Evolutionary conservation across 257 asterid species (phyloP), one percentile per base, ranked within the genome.

Genomic region (Ilex asprella): DNA sequence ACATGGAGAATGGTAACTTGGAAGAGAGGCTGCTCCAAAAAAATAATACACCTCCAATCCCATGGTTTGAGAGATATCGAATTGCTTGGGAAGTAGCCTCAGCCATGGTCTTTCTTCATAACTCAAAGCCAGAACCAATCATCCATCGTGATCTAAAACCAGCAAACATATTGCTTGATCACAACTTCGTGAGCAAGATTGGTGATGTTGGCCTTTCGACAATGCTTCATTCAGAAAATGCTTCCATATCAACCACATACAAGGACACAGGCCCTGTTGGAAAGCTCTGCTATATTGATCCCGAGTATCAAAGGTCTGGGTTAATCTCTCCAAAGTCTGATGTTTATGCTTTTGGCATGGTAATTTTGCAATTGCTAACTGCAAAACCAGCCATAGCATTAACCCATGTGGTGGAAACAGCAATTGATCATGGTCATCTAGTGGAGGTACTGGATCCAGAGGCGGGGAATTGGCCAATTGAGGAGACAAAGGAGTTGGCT

Each of bases 61-160:
- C 73, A 57, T 88, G 98, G 98, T 83, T 76, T 68, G 85, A 79
- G 43, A 82, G 98, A 30, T 76, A 73, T 70, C 78, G 92, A 70
- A 88, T 91, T 56, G 95, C 96, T 4, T 80, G 88, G 87, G 98
- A 88, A 75, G 84, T 91, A 59, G 95, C 95, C 56, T 91, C 96
- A 11, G 92, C 92, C 15, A 90, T 91, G 12, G 82, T 74, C 73
- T 91, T 81, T 76, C 95, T 88, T 39, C 98, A 91, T 74, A 77
- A 73, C 44, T 64, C 95, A 39, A 86, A 75, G 78, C 92, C 98
- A 10, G 66, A 81, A 58, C 71, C 85, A 14, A 84, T 91, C 63
- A 70, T 91, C 31, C 98, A 91, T 27, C 98, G 98, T 13, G 98
- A 91, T 70, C 77, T 91, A 50, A 91, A 88, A 75, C 98, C 96